Evolutionary conservation across 2,329 filamentous ascomycete species (phyloP).

Genomic region (Monilinia aucupariae): DNA sequence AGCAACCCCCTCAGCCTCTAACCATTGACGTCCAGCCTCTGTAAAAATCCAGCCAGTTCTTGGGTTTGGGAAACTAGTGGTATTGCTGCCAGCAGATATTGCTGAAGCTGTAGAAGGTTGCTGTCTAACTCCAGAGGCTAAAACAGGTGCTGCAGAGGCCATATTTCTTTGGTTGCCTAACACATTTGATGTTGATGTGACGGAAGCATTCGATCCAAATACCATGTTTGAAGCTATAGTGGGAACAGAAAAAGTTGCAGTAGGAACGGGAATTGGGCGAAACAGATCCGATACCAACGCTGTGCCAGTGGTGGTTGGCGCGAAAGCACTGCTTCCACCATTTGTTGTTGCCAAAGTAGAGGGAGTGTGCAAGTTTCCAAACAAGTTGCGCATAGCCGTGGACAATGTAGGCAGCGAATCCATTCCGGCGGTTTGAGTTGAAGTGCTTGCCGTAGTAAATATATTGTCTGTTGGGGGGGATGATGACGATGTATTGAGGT

Average conservation of each 20-base stretch:
- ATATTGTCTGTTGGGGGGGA: not conserved
- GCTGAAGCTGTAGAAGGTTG: not conserved
- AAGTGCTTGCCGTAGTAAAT: not conserved
- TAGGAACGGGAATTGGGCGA: not conserved
- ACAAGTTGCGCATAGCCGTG: not conserved
- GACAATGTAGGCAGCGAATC: not conserved
- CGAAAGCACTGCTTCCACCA: not conserved
- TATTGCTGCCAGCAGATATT: not conserved
- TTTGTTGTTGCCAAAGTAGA: not conserved
- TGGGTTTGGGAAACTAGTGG: not conserved
- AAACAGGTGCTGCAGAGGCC: not conserved
- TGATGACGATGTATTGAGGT: not conserved
- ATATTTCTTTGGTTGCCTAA: not conserved
- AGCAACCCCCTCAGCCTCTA: not conserved
- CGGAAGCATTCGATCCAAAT: not conserved
- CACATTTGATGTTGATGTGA: not conserved
- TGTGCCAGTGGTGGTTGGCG: not conserved
- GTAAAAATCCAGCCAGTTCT: not conserved
- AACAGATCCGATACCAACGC: not conserved
- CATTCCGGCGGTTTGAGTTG: not conserved
- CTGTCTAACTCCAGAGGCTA: too few species aligned
- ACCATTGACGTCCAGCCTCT: not conserved
- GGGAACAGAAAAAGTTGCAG: too few species aligned
- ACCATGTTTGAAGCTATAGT: not conserved
- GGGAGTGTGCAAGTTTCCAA: not conserved